Evolutionary conservation across 106 monocot species (phyloP), one percentile per base, ranked within the genome.

Genomic region (Phalaenopsis aphrodite): DNA sequence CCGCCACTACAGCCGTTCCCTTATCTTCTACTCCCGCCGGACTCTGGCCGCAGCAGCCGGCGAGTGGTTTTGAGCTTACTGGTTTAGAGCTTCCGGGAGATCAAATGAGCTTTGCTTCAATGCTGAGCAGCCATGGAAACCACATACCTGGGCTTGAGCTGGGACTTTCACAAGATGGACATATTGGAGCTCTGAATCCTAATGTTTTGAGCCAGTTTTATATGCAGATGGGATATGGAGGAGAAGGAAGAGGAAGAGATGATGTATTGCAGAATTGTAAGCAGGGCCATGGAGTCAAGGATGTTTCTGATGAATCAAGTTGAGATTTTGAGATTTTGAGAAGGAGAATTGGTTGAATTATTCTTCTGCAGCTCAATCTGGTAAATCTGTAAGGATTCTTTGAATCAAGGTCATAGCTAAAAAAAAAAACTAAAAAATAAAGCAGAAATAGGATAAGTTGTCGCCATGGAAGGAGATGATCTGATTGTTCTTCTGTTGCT

Each of bases 81-180:
- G 81, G 81, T 41, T n/a, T 81, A 19, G 81, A 76, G 37, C 42
- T 56, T 52, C 45, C 80, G 2, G 76, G 76, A 15, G 74, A 43
- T 75, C 74, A 75, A 5, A 75, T 75, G 74, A 86, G 79, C 79
- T 82, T 86, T 36, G 69, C 75, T 16, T 86, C 86, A 36, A 42
- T 86, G 86, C 68, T 86, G 23, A 58, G 68, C 36, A 79, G 79
- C 9, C 74, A 75, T 45, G 74, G 74, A 8, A 42, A 75, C 2
- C 86, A 82, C 48, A 7, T 56, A 55, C 86, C 86, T 14, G 86
- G 86, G 49, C 73, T 86, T 11, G 86, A 86, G 79, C 82, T 86
- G 7, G 82, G 86, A 23, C 79, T 86, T 11, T 82, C 85, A 18
- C 86, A 82, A 55, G 86, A 86, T 24, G 86, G 86, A 10, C 18